Evolutionary conservation across 768 basidiomycete genomes (phyloP), one percentile per base, ranked within the genome.

Genomic region (Tricholoma bakamatsutake): DNA sequence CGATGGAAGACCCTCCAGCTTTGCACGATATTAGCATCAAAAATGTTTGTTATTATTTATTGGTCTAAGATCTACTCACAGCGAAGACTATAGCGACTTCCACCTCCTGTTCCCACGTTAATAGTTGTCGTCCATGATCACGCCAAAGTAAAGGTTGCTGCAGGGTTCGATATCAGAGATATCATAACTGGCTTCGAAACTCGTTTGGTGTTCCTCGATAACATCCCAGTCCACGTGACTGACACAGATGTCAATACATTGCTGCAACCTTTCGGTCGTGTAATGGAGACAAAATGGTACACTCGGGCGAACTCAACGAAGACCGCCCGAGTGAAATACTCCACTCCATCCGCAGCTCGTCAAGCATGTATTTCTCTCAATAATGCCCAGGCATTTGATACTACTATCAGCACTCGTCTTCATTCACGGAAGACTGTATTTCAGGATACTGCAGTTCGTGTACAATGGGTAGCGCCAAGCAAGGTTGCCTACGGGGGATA

Each of bases 101-200:
- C 1, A 3, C 18, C 37, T 24, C 28, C 45, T 47, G 33, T 27
- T 13, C 53, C 52, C 21, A 52, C 58, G 5, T 65, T 64, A 60
- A 56, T 55, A 11, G 48, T 77, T 11, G 73, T 67, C 0, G 64
- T 87, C 6, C 74, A 82, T 40, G 79, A 83, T 35, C 78, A 85
- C 53, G 83, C 79, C 18, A 76, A 72, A 50, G 78, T 85, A 17
- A 78, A 73, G 18, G 71, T 90, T 46, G 78, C 78, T 31, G 66
- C 80, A 0, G 90, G 90, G 0, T 87, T 88, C 46, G 73, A 75
- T 1, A 75, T 91, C 2, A 66, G 72, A 24, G 75, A 80, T 0
- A 64, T 90, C 5, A 67, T 67, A 6, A 90, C 88, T 1, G 84
- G 84, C 1, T 85, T 90, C 40, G 89, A 93, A 61, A 84, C 84